A percentile compares a stretch with the other conserved stretches of the same genome.
These are phyloP conservation scores for Cicer judaicum DNA, from an alignment of 306 rosid species.

Conservation along the genomic window DNA sequence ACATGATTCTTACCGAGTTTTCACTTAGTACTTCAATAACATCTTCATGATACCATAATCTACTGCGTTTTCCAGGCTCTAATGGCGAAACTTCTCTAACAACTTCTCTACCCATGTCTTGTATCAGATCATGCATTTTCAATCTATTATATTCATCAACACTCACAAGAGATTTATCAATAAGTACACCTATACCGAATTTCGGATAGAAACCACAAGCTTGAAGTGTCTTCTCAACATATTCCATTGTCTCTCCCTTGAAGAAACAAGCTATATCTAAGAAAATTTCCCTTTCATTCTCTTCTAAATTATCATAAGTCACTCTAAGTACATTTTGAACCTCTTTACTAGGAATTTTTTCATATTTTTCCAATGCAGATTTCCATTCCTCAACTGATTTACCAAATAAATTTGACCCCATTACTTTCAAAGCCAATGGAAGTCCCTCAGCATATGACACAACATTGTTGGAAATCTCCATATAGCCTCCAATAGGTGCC, in stretches of 20 bases:
- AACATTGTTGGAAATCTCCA: constrained; percentile 43
- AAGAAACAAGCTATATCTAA: constrained; percentile 34
- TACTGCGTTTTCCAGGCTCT: constrained; percentile 50
- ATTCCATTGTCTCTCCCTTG: constrained; percentile 24
- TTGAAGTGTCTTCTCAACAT: constrained; percentile 43
- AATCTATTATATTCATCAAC: constrained; percentile 38
- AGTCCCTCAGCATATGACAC: constrained; percentile 48
- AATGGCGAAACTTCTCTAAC: constrained; percentile 49
- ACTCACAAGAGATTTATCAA: constrained; percentile 49
- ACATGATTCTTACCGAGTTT: constrained; percentile 39
- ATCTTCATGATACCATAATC: constrained; percentile 54
- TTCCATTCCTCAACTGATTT: constrained; percentile 45
- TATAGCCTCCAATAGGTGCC: constrained; percentile 25
- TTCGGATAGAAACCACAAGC: constrained; percentile 43
- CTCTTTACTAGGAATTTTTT: constrained; percentile 39
- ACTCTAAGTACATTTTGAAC: constrained; percentile 47
- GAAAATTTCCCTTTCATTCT: constrained; percentile 31
- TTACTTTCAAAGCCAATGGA: constrained; percentile 52
- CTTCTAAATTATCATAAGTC: constrained; percentile 31
- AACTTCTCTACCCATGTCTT: constrained; percentile 56
- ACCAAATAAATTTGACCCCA: constrained; percentile 47
- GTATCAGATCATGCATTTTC: constrained; percentile 58
- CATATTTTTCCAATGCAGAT: constrained; percentile 38
- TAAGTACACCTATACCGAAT: constrained; percentile 44
- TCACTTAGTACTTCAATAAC: constrained; percentile 44